phyloP scores from a whole-genome alignment of 2,329 filamentous ascomycete genomes.

The Aschersonia sp. region DNA sequence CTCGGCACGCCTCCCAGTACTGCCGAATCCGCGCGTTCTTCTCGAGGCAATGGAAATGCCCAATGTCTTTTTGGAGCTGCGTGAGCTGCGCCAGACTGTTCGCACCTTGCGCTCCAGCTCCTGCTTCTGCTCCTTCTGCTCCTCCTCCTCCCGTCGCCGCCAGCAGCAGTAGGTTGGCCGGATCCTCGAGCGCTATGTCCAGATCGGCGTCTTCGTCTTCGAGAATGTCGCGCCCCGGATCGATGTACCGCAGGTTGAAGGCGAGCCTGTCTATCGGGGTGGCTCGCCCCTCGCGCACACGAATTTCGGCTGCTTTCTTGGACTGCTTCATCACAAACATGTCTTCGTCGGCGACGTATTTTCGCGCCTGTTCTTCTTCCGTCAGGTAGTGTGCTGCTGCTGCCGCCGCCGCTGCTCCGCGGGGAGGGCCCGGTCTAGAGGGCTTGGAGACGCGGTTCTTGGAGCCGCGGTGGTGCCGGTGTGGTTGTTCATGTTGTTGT shows the following conservation, averaged over 20 bases:
- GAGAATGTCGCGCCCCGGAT: slow-evolving; percentile 69
- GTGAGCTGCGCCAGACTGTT: slow-evolving; percentile 41
- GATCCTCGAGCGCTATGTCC: slow-evolving; percentile 62
- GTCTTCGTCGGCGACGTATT: slow-evolving; percentile 90
- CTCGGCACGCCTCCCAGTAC: slow-evolving; percentile 85
- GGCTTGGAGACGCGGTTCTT: slow-evolving; percentile 43
- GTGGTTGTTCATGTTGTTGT: too few species aligned
- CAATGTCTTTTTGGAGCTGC: slow-evolving; percentile 72
- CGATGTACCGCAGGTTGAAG: slow-evolving; percentile 78
- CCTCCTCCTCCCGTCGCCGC: too few species aligned
- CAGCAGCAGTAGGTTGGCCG: slow-evolving; percentile 34
- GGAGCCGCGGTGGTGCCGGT: slow-evolving; percentile 15
- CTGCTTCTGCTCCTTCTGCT: too few species aligned
- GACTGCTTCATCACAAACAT: slow-evolving; percentile 90
- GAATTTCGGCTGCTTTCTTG: slow-evolving; percentile 94
- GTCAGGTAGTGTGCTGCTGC: slow-evolving; percentile 37
- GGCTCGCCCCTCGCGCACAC: slow-evolving; percentile 79
- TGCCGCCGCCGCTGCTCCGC: slow-evolving; percentile 8
- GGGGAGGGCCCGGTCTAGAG: slow-evolving; percentile 15
- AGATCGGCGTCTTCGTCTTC: slow-evolving; percentile 69
- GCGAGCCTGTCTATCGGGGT: slow-evolving; percentile 89
- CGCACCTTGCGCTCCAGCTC: too few species aligned
- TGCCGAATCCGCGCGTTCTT: slow-evolving; percentile 62
- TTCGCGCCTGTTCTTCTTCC: slow-evolving; percentile 61
- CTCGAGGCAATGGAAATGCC: slow-evolving; percentile 68